A percentile compares a stretch with the other conserved stretches of the same genome.
Conservation (phyloP, 345 rosid genomes). For the Aurinia saxatilis region DNA sequence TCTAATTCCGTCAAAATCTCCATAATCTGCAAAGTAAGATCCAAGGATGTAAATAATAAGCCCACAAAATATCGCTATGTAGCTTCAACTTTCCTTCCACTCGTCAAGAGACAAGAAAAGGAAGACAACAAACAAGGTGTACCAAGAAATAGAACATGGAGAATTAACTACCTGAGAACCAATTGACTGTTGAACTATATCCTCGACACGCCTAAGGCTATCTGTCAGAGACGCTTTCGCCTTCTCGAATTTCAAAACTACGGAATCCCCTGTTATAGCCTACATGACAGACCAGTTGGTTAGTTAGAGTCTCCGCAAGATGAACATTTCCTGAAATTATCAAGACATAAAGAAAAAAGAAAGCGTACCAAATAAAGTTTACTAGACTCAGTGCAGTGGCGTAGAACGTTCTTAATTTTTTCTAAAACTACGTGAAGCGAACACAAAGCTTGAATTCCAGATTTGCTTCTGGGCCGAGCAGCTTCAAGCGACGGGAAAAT, state of each 20-base stretch:
- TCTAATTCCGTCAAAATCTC: conserved; percentile 72
- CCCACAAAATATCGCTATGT: background rate
- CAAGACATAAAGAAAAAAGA: background rate
- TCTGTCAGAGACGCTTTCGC: conserved; percentile 64
- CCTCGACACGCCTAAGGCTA: conserved; percentile 86
- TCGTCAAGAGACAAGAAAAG: background rate
- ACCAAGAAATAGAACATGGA: background rate
- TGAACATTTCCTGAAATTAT: background rate
- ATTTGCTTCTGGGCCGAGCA: conserved; percentile 91
- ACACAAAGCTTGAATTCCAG: conserved; percentile 92
- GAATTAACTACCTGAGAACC: conserved; percentile 64
- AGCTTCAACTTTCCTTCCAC: background rate
- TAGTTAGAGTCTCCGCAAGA: too few relatives aligned
- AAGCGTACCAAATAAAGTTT: conserved; percentile 76
- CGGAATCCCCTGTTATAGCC: conserved; percentile 97
- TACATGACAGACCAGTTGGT: conserved; percentile 27
- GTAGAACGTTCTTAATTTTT: conserved; percentile 67
- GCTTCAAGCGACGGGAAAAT: conserved; percentile 88
- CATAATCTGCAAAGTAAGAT: conserved; percentile 45
- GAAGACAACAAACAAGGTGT: background rate
- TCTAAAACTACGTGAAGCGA: conserved; percentile 85
- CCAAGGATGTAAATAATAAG: background rate
- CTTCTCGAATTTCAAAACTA: conserved; percentile 79
- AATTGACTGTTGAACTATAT: conserved; percentile 73
- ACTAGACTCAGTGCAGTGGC: conserved; percentile 80